Conservation (phyloP, 1,284 basidiomycete species). For the Cryptococcus wingfieldii region DNA sequence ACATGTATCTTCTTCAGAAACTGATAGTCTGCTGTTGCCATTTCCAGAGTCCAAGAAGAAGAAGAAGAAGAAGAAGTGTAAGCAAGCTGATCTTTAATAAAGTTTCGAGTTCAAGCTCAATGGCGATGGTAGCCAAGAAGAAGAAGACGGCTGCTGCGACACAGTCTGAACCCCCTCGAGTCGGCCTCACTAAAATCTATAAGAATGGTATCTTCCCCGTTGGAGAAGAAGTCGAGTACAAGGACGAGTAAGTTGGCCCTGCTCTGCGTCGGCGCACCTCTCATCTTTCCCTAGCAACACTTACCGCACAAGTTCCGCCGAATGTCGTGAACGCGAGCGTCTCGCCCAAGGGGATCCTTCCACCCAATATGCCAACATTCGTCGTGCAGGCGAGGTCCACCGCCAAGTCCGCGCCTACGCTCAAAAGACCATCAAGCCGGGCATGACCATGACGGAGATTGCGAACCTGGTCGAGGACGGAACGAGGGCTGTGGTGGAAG, state of each 20-base stretch:
- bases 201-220: slow-evolving; percentile 80
- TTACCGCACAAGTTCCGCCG: slow-evolving; percentile 84
- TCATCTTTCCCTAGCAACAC: slow-evolving; percentile 58
- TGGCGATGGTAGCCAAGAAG: slow-evolving; percentile 58
- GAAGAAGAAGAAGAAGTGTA: slow-evolving; percentile 86
- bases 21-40: neutral
- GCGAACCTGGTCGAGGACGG: slow-evolving; percentile 91
- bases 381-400: slow-evolving; percentile 93
- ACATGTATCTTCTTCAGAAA: neutral
- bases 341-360: slow-evolving; percentile 72
- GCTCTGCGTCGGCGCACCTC: neutral
- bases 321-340: slow-evolving; percentile 79
- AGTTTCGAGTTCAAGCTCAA: neutral
- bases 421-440: slow-evolving; percentile 78
- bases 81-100: slow-evolving; percentile 7
- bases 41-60: slow-evolving; percentile 60
- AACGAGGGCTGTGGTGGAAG: slow-evolving; percentile 84
- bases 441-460: slow-evolving; percentile 93
- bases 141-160: slow-evolving; percentile 55
- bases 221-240: slow-evolving; percentile 88
- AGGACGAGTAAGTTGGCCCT: slow-evolving; percentile 61
- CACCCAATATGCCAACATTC: slow-evolving; percentile 79
- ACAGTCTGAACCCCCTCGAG: slow-evolving; percentile 90
- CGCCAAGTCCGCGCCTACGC: slow-evolving; percentile 82
- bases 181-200: slow-evolving; percentile 87